Percentiles rank a stretch among this genome's conserved stretches.
Evolutionary conservation across 495 filamentous ascomycete genomes (phyloP).

Genomic region (Cercophora scortea): DNA sequence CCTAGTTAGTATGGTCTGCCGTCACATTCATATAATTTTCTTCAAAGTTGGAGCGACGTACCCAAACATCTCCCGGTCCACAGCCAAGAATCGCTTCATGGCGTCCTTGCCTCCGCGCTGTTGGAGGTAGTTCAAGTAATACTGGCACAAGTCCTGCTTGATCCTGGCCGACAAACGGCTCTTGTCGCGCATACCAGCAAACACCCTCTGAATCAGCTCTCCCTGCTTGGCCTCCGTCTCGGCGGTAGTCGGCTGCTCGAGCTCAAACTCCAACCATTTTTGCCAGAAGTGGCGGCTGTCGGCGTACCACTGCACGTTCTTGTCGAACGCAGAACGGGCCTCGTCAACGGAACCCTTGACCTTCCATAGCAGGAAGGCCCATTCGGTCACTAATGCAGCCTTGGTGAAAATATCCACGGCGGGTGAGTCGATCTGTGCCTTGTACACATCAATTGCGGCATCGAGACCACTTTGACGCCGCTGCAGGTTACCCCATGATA

Average conservation of each 20-base stretch:
- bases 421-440: constrained; percentile 65
- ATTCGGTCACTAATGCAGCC: constrained; percentile 79
- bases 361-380: constrained; percentile 86
- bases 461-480: constrained; percentile 80
- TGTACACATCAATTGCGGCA: constrained; percentile 79
- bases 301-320: constrained; percentile 76
- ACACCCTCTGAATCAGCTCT: constrained; percentile 70
- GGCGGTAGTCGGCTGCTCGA: constrained; percentile 70
- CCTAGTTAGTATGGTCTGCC: too few relatives aligned
- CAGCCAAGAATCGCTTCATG: constrained; percentile 74
- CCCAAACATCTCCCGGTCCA: constrained; percentile 88
- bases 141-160: constrained; percentile 69
- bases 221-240: constrained; percentile 59
- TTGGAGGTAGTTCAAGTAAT: constrained; percentile 79
- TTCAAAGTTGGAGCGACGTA: constrained; percentile 25
- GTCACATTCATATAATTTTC: too few relatives aligned
- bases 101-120: constrained; percentile 75
- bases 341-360: constrained; percentile 79
- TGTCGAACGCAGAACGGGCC: constrained; percentile 76
- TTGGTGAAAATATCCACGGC: constrained; percentile 71
- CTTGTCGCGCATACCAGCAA: constrained; percentile 67
- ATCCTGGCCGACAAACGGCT: constrained; percentile 58
- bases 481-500: constrained; percentile 80
- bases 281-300: constrained; percentile 90
- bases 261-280: constrained; percentile 82